phyloP scores from a whole-genome alignment of 139 green algal species.

The Pleodorina starrii region DNA sequence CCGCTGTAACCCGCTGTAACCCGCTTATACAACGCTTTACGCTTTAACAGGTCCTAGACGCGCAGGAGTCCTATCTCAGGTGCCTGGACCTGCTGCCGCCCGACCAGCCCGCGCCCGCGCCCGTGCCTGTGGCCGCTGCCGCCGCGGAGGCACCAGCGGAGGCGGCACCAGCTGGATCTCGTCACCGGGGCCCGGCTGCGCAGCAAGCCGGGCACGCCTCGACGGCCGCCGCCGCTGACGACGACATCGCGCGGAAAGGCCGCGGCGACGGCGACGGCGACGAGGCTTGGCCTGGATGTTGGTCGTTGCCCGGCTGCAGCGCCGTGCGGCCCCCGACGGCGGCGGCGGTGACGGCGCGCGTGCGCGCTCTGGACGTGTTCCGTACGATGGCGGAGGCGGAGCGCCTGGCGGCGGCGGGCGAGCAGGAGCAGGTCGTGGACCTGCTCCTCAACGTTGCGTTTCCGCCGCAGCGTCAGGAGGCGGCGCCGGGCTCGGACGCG shows the following conservation, averaged over 20 bases:
- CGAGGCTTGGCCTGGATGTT: neutral
- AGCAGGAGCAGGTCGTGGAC: neutral
- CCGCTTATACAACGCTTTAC: no score
- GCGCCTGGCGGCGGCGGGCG: conserved; percentile 6
- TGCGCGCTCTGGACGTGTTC: conserved; percentile 16
- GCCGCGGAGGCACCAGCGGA: no score
- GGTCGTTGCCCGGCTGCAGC: neutral
- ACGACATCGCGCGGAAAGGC: no score
- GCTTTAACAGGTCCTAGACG: conserved; percentile 16
- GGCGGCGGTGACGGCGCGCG: neutral
- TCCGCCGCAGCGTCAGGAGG: neutral
- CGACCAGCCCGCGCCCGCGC: no score
- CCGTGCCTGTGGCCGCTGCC: no score
- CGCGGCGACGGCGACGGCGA: no score
- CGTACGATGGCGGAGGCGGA: conserved; percentile 36
- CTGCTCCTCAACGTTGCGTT: conserved; percentile 10
- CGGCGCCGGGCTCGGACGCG: neutral
- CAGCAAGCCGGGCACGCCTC: no score
- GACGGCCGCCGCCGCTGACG: no score
- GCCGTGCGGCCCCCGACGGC: neutral
- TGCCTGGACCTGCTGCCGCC: neutral
- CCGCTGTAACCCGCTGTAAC: no score
- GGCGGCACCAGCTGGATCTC: neutral
- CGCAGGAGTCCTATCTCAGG: conserved; percentile 4
- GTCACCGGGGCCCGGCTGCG: no score